phyloP scores from a whole-genome alignment of 1,284 basidiomycete species.

The Rhodotorula sp. region DNA sequence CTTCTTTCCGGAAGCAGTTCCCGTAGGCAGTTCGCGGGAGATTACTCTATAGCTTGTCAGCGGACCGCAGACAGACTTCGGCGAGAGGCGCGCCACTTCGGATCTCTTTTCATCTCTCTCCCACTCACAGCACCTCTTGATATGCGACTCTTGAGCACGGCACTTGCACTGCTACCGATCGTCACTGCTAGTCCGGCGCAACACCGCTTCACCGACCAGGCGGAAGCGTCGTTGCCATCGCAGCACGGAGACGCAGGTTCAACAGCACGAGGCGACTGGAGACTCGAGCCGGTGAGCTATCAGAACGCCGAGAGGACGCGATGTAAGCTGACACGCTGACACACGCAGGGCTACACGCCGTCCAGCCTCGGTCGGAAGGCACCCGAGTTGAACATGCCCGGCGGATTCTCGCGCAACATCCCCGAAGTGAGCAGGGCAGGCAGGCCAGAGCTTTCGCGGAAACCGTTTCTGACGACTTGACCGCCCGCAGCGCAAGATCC shows the following conservation, averaged over 20 bases:
- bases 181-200: not conserved
- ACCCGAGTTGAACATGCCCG: constrained; percentile 15
- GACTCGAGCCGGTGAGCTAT: constrained; percentile 11
- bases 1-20: not conserved
- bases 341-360: constrained; percentile 19
- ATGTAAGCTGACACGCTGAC: accelerated
- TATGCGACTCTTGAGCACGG: not conserved
- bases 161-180: not conserved
- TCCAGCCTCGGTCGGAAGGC: constrained; percentile 7
- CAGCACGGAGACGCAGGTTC: not conserved
- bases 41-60: not conserved
- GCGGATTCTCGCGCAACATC: constrained; percentile 27
- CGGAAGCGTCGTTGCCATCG: not conserved
- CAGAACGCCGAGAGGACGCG: not conserved
- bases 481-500: constrained; percentile 31
- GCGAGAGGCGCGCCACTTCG: not conserved
- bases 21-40: too few species aligned
- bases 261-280: constrained; percentile 17
- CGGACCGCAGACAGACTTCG: too few species aligned
- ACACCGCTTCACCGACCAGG: too few species aligned
- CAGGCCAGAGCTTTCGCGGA: too few species aligned
- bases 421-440: constrained; percentile 9
- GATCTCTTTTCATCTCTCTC: not conserved
- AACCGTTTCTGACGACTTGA: too few species aligned
- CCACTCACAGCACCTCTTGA: not conserved